phyloP scores from a whole-genome alignment of 208 protist genomes.

The Trypanosoma mega region DNA sequence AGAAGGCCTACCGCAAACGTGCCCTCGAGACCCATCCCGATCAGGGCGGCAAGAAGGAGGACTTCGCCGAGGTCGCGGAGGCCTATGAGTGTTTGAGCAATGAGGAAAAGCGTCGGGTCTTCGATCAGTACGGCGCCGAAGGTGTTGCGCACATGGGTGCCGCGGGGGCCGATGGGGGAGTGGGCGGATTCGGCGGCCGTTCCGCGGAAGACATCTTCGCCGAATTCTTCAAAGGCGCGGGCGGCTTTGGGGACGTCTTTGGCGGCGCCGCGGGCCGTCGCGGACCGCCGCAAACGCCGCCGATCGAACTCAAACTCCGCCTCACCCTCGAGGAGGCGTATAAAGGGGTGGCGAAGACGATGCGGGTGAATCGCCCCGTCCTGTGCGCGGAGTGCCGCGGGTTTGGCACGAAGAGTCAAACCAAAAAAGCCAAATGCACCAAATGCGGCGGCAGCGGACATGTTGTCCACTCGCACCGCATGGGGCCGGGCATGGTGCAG shows the following conservation, averaged over 20 bases:
- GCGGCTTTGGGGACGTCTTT: conserved; percentile 82
- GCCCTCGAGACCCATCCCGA: conserved; percentile 90
- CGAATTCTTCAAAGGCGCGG: conserved; percentile 88
- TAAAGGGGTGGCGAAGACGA: conserved; percentile 71
- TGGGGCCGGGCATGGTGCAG: conserved; percentile 97
- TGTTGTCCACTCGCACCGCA: conserved; percentile 90
- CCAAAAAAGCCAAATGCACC: conserved; percentile 86
- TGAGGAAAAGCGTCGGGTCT: conserved; percentile 94
- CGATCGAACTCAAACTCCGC: conserved; percentile 74
- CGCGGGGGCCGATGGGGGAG: conserved; percentile 37
- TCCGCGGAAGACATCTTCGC: conserved; percentile 91
- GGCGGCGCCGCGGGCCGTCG: conserved; percentile 33
- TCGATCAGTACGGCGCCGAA: conserved; percentile 95
- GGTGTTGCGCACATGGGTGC: conserved; percentile 74
- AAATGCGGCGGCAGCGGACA: conserved; percentile 94
- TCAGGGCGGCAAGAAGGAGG: conserved; percentile 91
- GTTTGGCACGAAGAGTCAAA: conserved; percentile 87
- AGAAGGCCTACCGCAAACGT: conserved; percentile 91
- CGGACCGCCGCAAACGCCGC: conserved; percentile 58
- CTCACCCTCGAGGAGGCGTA: conserved; percentile 87
- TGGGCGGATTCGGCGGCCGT: conserved; percentile 61
- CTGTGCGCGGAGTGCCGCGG: conserved; percentile 87
- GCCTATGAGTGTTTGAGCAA: conserved; percentile 98
- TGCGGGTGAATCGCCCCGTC: conserved; percentile 80
- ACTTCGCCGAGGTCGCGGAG: conserved; percentile 88